Base-by-base conservation (phyloP, 2,329 filamentous ascomycete species). In the Aspergillus vadensis region DNA sequence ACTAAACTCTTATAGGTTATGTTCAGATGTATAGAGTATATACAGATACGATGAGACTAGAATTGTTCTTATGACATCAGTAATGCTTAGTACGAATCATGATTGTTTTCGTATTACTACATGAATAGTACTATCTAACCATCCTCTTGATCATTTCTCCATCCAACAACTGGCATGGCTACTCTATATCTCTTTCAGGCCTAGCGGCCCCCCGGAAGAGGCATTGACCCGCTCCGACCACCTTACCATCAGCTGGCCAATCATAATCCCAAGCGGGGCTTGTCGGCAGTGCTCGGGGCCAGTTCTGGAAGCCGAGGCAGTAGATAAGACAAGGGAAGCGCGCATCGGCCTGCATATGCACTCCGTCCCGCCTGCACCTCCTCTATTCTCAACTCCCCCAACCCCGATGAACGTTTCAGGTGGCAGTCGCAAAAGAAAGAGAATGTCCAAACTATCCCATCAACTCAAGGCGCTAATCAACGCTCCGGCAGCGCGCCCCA, bases 381-480 rank as follows among this genome's bases (percentile, higher is more conserved):
- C 32, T 36, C 32, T 27, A 12, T 36, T 36, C 12, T 36, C 32
- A 5, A 14, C 4, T 15, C 41, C 19, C 10, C 17, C 41, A 44
- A 19, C 9, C 19, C 19, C 41, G 10, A 44, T 44, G 41, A 44
- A 12, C 5, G 19, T 21, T 14, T 19, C 14, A 14, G 41, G 19
- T 21, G 19, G 14, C 41, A 44, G 41, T 6, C 19, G 41, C 41
- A 44, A 44, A n/a, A 19, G 41, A 44, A 44, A 21, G 14, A 50
- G 30, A 27, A 92, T 91, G 89, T 87, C 89, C 6, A 92, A 91
- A 74, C 83, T 94, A 19, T 90, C 89, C 1, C 81, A 85, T 1
- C 78, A 85, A 53, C 82, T 94, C 67, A 93, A 92, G 77, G 83
- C 86, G 50, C 85, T 93, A 64, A 88, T 93, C 77, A 89, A 89